Conservation (phyloP, 2,329 filamentous ascomycete species). For the Basipetospora chlamydospora region DNA sequence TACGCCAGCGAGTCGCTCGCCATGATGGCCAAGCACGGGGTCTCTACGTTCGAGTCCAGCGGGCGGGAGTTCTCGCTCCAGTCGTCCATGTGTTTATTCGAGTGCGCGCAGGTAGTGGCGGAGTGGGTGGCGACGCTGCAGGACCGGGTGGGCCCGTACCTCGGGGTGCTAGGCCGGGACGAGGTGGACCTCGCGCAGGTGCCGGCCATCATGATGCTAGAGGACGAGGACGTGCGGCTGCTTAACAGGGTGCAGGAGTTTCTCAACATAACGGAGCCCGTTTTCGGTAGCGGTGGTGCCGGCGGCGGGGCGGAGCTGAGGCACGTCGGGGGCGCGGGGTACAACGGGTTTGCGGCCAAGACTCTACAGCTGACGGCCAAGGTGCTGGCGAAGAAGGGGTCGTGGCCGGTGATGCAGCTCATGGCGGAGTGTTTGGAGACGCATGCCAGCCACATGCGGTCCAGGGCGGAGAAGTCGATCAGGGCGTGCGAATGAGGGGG, state of each 20-base stretch:
- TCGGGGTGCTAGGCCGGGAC: constrained; percentile 76
- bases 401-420: constrained; percentile 57
- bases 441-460: constrained; percentile 36
- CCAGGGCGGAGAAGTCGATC: constrained; percentile 35
- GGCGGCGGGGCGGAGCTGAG: constrained; percentile 36
- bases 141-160: constrained; percentile 77
- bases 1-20: constrained; percentile 85
- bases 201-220: constrained; percentile 76
- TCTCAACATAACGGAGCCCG: constrained; percentile 60
- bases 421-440: constrained; percentile 41
- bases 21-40: constrained; percentile 74
- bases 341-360: constrained; percentile 70
- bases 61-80: constrained; percentile 79
- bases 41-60: constrained; percentile 71
- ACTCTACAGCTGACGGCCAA: constrained; percentile 72
- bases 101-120: constrained; percentile 84
- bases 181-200: constrained; percentile 66
- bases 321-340: constrained; percentile 39
- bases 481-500: constrained; percentile 2
- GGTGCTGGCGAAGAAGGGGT: constrained; percentile 75
- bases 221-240: constrained; percentile 81
- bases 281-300: constrained; percentile 48
- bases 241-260: constrained; percentile 72
- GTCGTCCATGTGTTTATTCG: constrained; percentile 81
- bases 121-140: constrained; percentile 92